Percentiles rank a stretch among this genome's conserved stretches.
Evolutionary conservation across 768 basidiomycete species (phyloP).

Genomic region (Glaciozyma martinii): DNA sequence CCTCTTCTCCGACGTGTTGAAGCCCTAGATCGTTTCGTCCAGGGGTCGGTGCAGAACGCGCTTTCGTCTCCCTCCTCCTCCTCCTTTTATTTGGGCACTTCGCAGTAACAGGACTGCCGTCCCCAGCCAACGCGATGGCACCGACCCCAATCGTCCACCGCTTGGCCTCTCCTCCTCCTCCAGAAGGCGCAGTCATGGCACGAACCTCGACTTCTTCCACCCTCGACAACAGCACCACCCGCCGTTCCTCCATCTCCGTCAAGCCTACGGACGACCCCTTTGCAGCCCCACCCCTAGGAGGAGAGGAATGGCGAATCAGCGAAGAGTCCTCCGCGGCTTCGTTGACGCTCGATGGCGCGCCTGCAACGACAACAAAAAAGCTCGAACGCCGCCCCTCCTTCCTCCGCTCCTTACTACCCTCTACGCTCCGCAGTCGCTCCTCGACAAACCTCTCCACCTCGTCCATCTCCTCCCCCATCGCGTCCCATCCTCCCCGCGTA

Average conservation of each 20-base stretch:
- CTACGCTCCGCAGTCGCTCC: background rate
- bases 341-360: background rate
- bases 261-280: conserved; percentile 16
- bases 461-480: conserved; percentile 16
- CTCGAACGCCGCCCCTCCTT: background rate
- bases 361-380: background rate
- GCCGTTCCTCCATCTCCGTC: conserved; percentile 3
- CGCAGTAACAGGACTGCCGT: background rate
- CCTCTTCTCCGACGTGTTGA: no score
- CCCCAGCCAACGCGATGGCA: background rate
- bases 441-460: background rate
- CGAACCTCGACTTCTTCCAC: background rate
- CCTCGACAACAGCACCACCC: background rate
- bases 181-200: background rate
- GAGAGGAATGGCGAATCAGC: background rate
- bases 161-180: background rate
- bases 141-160: background rate
- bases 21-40: no score
- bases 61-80: no score
- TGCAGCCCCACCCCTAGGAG: background rate
- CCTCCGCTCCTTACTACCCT: background rate
- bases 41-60: no score
- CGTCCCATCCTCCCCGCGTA: conserved; percentile 2
- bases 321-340: background rate
- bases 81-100: no score